Percentiles rank a stretch among this genome's conserved stretches.
These are phyloP conservation scores for Xenosphaeropsis pyriputrescens DNA, from an alignment of 2,329 filamentous ascomycete species.

Conservation along the genomic window DNA sequence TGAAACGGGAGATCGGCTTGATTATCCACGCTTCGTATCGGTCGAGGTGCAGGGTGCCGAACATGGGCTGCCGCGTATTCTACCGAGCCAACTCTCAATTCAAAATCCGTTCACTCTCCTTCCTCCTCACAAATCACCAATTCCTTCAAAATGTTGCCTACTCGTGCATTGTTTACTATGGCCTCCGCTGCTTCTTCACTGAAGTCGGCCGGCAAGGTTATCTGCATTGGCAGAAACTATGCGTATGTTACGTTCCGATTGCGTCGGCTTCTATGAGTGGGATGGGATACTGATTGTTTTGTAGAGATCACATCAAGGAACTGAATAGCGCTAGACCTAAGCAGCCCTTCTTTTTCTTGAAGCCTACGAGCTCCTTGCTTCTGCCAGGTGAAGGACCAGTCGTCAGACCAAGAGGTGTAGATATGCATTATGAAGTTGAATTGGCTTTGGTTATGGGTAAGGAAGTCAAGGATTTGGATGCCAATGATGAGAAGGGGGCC, in stretches of 20 bases:
- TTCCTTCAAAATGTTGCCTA: constrained; percentile 8
- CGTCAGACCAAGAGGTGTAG: constrained; percentile 67
- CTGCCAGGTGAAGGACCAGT: constrained; percentile 66
- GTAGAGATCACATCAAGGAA: constrained; percentile 83
- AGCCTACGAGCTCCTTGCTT: constrained; percentile 78
- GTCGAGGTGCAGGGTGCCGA: too few species aligned
- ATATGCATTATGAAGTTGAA: constrained; percentile 90
- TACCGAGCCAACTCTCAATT: too few species aligned
- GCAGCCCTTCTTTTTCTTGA: constrained; percentile 98
- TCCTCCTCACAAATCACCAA: too few species aligned
- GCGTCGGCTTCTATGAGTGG: constrained; percentile 1
- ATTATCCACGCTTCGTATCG: too few species aligned
- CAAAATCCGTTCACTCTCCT: too few species aligned
- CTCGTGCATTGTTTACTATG: constrained; percentile 19
- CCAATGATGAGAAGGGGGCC: constrained; percentile 60
- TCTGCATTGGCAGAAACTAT: constrained; percentile 95
- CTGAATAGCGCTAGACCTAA: constrained; percentile 77
- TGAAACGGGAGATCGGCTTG: too few species aligned
- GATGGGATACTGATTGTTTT: constrained; percentile 6
- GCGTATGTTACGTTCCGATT: constrained; percentile 41
- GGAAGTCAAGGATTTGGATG: constrained; percentile 58
- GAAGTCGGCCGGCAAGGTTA: constrained; percentile 36
- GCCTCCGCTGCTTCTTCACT: constrained; percentile 30
- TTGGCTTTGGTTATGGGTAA: constrained; percentile 81
- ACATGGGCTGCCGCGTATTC: too few species aligned